These are phyloP conservation scores for Acer yangbiense DNA, from an alignment of 345 rosid species.

Conservation along the genomic window DNA sequence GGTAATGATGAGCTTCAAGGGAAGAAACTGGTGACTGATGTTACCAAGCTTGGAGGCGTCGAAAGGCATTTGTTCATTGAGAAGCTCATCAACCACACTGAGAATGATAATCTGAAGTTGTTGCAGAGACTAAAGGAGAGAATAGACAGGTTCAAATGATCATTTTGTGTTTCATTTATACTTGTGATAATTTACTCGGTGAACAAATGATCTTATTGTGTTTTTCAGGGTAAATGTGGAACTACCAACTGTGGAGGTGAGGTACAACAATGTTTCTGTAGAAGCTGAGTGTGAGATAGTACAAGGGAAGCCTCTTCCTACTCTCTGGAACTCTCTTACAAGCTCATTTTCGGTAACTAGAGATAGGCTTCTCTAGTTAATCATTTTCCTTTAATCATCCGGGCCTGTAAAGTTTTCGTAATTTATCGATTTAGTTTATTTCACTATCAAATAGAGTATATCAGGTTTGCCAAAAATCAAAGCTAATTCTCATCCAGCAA, in stretches of 20 bases:
- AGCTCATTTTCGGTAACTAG: conserved; percentile 23
- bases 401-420: neutral
- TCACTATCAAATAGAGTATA: conserved; percentile 30
- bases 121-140: conserved; percentile 45
- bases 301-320: conserved; percentile 32
- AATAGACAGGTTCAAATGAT: conserved; percentile 42
- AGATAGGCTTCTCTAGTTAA: neutral
- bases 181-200: neutral
- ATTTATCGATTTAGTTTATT: neutral
- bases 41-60: conserved; percentile 44
- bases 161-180: neutral
- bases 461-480: conserved; percentile 53
- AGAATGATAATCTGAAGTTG: conserved; percentile 50
- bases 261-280: conserved; percentile 25
- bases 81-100: conserved; percentile 51
- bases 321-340: conserved; percentile 25
- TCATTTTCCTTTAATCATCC: neutral
- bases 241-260: conserved; percentile 29
- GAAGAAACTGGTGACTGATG: conserved; percentile 37
- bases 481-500: conserved; percentile 58
- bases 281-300: conserved; percentile 31
- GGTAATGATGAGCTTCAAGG: conserved; percentile 18
- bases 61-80: conserved; percentile 50
- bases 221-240: conserved; percentile 20
- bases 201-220: neutral